Evolutionary conservation across 768 basidiomycete genomes (phyloP).

Genomic region (Rubroboletus pulcherrimus): DNA sequence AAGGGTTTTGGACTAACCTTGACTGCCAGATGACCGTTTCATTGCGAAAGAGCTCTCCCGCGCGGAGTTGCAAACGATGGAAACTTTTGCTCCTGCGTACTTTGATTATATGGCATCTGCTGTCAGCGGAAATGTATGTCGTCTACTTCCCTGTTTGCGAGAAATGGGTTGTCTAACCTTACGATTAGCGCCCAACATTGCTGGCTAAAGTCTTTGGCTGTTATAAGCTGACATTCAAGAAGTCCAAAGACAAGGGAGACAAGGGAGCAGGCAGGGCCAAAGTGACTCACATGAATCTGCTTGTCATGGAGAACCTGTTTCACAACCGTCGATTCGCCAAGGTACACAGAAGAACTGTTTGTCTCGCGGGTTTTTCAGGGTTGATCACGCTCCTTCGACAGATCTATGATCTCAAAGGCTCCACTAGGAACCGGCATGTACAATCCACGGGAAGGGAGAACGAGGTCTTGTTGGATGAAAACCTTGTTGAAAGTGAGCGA

Average conservation of each 20-base stretch:
- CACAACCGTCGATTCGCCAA: slow-evolving; percentile 89
- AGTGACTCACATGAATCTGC: slow-evolving; percentile 87
- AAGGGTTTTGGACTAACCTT: not conserved
- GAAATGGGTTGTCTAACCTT: slow-evolving; percentile 4
- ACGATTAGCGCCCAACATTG: slow-evolving; percentile 77
- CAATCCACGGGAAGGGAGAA: slow-evolving; percentile 87
- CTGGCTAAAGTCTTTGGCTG: slow-evolving; percentile 97
- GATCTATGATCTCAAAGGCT: slow-evolving; percentile 98
- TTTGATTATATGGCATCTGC: slow-evolving; percentile 99
- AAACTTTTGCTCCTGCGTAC: slow-evolving; percentile 95
- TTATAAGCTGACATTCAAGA: slow-evolving; percentile 89
- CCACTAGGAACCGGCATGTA: slow-evolving; percentile 89
- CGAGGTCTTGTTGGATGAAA: slow-evolving; percentile 94
- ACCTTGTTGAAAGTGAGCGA: slow-evolving; percentile 79
- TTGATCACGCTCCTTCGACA: slow-evolving; percentile 27
- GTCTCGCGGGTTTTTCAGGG: not conserved
- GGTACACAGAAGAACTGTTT: slow-evolving; percentile 37
- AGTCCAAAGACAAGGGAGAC: slow-evolving; percentile 69
- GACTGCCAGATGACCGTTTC: slow-evolving; percentile 83
- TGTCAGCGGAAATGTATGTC: slow-evolving; percentile 72
- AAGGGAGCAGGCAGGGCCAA: slow-evolving; percentile 60
- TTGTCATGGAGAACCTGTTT: slow-evolving; percentile 98
- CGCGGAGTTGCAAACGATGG: slow-evolving; percentile 90
- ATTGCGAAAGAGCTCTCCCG: slow-evolving; percentile 95
- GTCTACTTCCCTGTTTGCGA: not conserved